Evolutionary conservation across 768 basidiomycete genomes (phyloP).

Genomic region (Hortiboletus flavorubellus): DNA sequence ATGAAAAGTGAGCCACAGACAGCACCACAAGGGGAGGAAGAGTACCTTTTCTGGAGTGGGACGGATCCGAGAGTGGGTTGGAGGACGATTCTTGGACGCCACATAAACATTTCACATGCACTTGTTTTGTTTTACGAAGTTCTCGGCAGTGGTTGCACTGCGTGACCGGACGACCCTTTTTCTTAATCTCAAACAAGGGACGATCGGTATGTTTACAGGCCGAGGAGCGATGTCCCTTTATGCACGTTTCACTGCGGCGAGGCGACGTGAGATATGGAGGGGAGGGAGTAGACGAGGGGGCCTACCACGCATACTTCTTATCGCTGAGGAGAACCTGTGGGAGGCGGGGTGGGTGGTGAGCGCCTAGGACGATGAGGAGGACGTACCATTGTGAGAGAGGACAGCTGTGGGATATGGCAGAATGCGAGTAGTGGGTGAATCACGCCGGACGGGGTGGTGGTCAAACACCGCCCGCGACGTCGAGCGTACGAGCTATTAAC

Average conservation of each 20-base stretch:
- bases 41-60: slow-evolving; percentile 59
- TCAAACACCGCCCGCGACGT: slow-evolving; percentile 56
- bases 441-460: slow-evolving; percentile 36
- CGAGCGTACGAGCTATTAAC: slow-evolving; percentile 47
- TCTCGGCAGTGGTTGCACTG: slow-evolving; percentile 53
- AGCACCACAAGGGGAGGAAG: neutral
- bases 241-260: slow-evolving; percentile 75
- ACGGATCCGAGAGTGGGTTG: slow-evolving; percentile 20
- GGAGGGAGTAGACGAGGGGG: slow-evolving; percentile 2
- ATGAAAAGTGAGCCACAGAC: slow-evolving; percentile 26
- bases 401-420: neutral
- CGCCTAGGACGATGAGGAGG: neutral
- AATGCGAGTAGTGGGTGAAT: slow-evolving; percentile 1
- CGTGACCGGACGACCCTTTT: slow-evolving; percentile 55
- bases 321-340: slow-evolving; percentile 65
- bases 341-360: neutral
- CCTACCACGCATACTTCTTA: slow-evolving; percentile 83
- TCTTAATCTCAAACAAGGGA: slow-evolving; percentile 79
- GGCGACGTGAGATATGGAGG: slow-evolving; percentile 1
- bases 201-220: slow-evolving; percentile 86
- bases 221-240: slow-evolving; percentile 91
- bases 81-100: slow-evolving; percentile 36
- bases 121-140: slow-evolving; percentile 43
- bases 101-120: slow-evolving; percentile 44
- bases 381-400: slow-evolving; percentile 42